A percentile compares a stretch with the other conserved stretches of the same genome.
Conservation (phyloP, 768 basidiomycete genomes). For the Leccinum boreale region DNA sequence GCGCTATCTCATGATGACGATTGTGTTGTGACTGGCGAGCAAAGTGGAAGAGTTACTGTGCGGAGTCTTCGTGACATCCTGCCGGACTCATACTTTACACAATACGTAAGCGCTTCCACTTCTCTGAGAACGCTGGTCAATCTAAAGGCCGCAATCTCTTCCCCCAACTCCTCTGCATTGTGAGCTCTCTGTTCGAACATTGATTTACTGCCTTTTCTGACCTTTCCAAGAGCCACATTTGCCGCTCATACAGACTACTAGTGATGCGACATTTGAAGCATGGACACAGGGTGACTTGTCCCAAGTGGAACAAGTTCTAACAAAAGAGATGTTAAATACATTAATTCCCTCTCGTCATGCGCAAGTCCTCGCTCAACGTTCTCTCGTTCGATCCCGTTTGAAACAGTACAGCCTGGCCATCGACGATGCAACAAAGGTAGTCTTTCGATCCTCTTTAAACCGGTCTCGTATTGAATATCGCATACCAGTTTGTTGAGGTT, state of each 20-base stretch:
- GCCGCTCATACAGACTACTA: not conserved
- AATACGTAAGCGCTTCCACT: not conserved
- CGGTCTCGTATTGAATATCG: not conserved
- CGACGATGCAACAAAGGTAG: slow-evolving; percentile 6
- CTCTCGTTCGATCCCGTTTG: not conserved
- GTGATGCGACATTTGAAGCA: not conserved
- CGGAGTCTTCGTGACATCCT: not conserved
- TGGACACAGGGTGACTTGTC: not conserved
- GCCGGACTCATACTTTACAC: not conserved
- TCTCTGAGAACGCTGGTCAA: not conserved
- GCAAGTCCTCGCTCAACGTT: not conserved
- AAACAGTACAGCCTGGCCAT: not conserved
- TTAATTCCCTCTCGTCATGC: not conserved
- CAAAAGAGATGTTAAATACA: not conserved
- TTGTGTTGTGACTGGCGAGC: not conserved
- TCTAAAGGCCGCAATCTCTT: not conserved
- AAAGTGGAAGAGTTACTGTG: not conserved
- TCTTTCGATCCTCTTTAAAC: fast-evolving
- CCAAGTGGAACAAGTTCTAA: not conserved
- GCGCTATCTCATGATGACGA: not conserved
- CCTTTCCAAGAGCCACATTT: not conserved
- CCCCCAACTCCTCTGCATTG: not conserved
- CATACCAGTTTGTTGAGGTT: slow-evolving; percentile 1
- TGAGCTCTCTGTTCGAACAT: not conserved
- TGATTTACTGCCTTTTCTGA: fast-evolving